Conservation (phyloP, 83 land plant genomes). For the Picea mariana region DNA sequence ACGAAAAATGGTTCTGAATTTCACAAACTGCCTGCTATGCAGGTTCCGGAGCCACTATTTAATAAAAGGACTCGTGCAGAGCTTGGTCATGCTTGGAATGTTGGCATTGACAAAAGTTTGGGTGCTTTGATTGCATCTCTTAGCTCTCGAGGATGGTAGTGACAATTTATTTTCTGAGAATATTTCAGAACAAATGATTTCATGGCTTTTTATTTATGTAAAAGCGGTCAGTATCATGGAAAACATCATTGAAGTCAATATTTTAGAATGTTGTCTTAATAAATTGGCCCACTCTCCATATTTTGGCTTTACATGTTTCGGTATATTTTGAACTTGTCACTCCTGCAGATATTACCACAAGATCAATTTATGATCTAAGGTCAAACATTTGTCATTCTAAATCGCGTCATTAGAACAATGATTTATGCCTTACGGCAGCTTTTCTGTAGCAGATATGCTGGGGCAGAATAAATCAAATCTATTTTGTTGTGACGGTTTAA, state of each 20-base stretch:
- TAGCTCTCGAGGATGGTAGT: constrained; percentile 34
- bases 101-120: constrained; percentile 22
- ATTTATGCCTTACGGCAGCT: too few species aligned
- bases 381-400: background rate
- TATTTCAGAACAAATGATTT: background rate
- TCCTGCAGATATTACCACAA: background rate
- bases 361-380: background rate
- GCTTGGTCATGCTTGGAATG: constrained; percentile 26
- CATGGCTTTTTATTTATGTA: background rate
- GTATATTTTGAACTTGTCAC: background rate
- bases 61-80: constrained; percentile 10
- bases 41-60: constrained; percentile 23
- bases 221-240: background rate
- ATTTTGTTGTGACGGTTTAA: too few species aligned
- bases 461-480: too few species aligned
- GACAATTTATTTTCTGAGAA: background rate
- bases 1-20: background rate
- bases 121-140: constrained; percentile 25
- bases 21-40: constrained; percentile 11
- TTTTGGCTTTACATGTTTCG: background rate
- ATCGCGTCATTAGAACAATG: background rate
- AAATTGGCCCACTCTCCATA: background rate
- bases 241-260: background rate
- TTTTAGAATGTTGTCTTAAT: background rate
- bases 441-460: too few species aligned